Evolutionary conservation across 768 basidiomycete species (phyloP).

Genomic region (Neoboletus magnificus): DNA sequence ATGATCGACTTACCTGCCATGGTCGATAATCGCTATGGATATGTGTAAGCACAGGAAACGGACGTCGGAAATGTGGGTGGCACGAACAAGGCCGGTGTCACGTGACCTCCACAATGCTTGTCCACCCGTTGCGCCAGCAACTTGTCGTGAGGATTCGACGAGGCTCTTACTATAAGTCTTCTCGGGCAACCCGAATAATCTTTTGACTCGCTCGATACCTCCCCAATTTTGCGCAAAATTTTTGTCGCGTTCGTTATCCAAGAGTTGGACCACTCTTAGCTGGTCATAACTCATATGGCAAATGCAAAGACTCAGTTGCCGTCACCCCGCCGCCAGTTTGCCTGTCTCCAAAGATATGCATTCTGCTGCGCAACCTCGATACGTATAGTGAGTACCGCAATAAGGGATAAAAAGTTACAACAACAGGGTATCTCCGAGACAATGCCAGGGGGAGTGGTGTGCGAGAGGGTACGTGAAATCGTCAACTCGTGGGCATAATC

Average conservation of each 20-base stretch:
- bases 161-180: background rate
- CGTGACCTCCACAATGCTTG: conserved; percentile 1
- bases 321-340: background rate
- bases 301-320: too few relatives aligned
- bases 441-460: conserved; percentile 18
- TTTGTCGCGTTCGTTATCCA: background rate
- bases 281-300: background rate
- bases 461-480: conserved; percentile 29
- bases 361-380: conserved; percentile 36
- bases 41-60: background rate
- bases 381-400: conserved; percentile 26
- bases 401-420: conserved; percentile 27
- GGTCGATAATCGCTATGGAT: background rate
- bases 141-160: conserved; percentile 5
- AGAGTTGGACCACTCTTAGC: background rate
- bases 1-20: conserved; percentile 17
- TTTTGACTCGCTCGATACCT: background rate
- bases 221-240: background rate
- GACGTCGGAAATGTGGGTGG: background rate
- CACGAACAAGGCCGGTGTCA: background rate
- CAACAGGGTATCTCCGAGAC: conserved; percentile 38
- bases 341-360: conserved; percentile 33
- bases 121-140: background rate
- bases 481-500: conserved; percentile 30
- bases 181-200: background rate